Percentiles rank a stretch among this genome's conserved stretches.
These are phyloP conservation scores for Pseudophaeomoniella oleicola DNA, from an alignment of 2,329 filamentous ascomycete genomes.

Conservation along the genomic window DNA sequence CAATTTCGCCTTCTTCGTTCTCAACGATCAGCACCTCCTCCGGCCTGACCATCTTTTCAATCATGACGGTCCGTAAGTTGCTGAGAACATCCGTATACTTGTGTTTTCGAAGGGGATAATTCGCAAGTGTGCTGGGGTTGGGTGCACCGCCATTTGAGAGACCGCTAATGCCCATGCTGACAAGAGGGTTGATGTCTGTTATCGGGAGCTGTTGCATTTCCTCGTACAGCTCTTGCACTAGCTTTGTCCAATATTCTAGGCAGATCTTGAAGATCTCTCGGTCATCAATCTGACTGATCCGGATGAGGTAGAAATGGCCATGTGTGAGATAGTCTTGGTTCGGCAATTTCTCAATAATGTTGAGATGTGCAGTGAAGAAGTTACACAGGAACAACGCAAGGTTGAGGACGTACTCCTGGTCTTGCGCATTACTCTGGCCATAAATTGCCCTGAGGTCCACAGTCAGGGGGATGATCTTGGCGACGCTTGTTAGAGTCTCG, in stretches of 20 bases:
- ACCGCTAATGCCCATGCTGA: slow-evolving; percentile 58
- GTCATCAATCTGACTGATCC: slow-evolving; percentile 97
- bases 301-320: slow-evolving; percentile 94
- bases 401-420: slow-evolving; percentile 97
- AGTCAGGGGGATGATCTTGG: slow-evolving; percentile 79
- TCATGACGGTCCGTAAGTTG: slow-evolving; percentile 94
- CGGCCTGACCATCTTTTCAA: slow-evolving; percentile 97
- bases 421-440: slow-evolving; percentile 73
- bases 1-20: slow-evolving; percentile 97
- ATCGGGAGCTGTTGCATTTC: slow-evolving; percentile 97
- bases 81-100: slow-evolving; percentile 92
- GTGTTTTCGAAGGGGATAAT: slow-evolving; percentile 91
- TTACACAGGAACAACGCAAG: slow-evolving; percentile 90
- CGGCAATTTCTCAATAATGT: slow-evolving; percentile 87
- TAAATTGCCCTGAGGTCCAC: slow-evolving; percentile 88
- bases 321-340: slow-evolving; percentile 92
- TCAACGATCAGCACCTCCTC: slow-evolving; percentile 99
- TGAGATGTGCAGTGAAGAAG: slow-evolving; percentile 88
- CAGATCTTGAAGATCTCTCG: slow-evolving; percentile 99
- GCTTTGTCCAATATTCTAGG: slow-evolving; percentile 96
- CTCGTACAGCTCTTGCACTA: slow-evolving; percentile 95
- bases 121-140: slow-evolving; percentile 69
- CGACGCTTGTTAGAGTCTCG: slow-evolving; percentile 82
- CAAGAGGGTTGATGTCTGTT: slow-evolving; percentile 78
- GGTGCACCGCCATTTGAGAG: slow-evolving; percentile 69